These are phyloP conservation scores for Dissophora globulifera DNA, from an alignment of 192 early-diverging fungal genomes.

Conservation along the genomic window DNA sequence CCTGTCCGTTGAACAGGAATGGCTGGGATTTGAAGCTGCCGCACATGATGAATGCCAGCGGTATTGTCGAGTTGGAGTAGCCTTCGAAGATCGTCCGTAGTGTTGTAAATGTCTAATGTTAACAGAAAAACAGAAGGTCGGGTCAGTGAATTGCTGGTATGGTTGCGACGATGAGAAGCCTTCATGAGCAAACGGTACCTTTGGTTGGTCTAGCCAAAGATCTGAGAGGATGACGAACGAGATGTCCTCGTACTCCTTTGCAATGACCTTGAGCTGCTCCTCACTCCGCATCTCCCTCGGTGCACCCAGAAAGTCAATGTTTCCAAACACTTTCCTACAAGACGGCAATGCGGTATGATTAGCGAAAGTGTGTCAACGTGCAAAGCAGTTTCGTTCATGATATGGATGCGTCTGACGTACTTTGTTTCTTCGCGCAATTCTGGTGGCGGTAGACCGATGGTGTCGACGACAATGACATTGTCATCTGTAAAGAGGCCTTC, in stretches of 20 bases:
- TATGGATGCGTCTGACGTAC: constrained; percentile 19
- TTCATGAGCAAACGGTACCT: constrained; percentile 54
- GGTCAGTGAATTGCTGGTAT: too few relatives aligned
- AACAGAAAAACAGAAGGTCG: neutral
- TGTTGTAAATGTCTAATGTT: constrained; percentile 71
- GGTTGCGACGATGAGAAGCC: too few relatives aligned
- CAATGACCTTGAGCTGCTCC: constrained; percentile 58
- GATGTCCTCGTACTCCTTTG: constrained; percentile 59
- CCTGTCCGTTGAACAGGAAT: constrained; percentile 70
- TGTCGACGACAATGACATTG: constrained; percentile 71
- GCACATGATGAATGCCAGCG: constrained; percentile 86
- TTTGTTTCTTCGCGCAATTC: constrained; percentile 65
- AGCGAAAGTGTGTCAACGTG: too few relatives aligned
- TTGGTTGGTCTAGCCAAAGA: constrained; percentile 86
- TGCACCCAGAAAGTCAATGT: constrained; percentile 67
- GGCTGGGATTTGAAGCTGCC: constrained; percentile 88
- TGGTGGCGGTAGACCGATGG: constrained; percentile 81
- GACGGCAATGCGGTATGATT: neutral
- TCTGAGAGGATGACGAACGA: constrained; percentile 87
- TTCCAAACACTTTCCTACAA: constrained; percentile 60
- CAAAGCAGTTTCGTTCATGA: too few relatives aligned
- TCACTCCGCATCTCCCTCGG: constrained; percentile 62
- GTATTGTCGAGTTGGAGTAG: constrained; percentile 70
- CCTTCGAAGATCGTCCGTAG: constrained; percentile 79
- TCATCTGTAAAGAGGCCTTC: constrained; percentile 83